Evolutionary conservation across 2,329 filamentous ascomycete genomes (phyloP), one percentile per base, ranked within the genome.

Genomic region (Fusarium sacchari): DNA sequence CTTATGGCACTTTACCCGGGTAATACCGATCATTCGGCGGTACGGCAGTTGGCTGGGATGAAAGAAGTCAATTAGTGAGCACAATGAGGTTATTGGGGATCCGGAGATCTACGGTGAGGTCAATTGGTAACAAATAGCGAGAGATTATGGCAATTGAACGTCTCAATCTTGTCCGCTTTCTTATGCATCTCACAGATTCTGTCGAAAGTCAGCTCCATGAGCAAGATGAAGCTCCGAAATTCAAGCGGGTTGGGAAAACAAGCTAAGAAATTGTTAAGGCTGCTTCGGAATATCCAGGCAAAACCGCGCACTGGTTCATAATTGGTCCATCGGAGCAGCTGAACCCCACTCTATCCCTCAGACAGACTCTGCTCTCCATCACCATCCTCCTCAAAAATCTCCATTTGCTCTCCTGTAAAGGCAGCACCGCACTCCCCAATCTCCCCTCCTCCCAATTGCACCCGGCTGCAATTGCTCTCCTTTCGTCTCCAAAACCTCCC

Each of bases 361-460:
- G 76, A 78, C 81, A 82, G 81, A 81, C 79, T 83, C 81, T 84
- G 81, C 79, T 82, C 79, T 80, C 77, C 80, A 80, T 81, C 79
- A 78, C 79, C 79, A 79, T 81, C 80, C 81, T 83, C 78, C 80
- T 80, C 80, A 79, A 84, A 85, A 84, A 83, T 79, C 83, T 84
- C 82, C 82, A 84, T 83, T 82, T 82, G 82, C 80, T 82, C 80
- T 83, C 78, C 81, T 80, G 80, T 81, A 84, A 84, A 83, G 84
- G 84, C 84, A 86, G 83, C 83, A 84, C 81, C 82, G 81, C 82
- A 83, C 82, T 82, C 76, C 83, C 84, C 83, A 84, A 88, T 88
- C 88, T 89, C 87, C 87, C 85, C 88, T 89, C 88, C 83, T 83
- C 81, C 83, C 89, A 89, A 88, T 90, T 90, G 88, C 88, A 86